Evolutionary conservation across 2,329 filamentous ascomycete species (phyloP).

Genomic region (Capronia coronata): DNA sequence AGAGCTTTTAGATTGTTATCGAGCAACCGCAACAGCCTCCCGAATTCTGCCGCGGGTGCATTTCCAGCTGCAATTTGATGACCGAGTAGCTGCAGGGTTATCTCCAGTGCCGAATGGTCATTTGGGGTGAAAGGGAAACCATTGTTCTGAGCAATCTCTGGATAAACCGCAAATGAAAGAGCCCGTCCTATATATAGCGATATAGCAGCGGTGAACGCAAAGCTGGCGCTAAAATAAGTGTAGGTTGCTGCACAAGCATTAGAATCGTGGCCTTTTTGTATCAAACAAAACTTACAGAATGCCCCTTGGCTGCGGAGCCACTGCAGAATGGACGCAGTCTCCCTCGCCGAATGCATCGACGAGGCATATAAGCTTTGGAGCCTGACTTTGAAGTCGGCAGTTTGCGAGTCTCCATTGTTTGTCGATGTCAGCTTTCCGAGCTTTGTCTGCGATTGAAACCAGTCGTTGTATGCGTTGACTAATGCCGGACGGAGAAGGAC

Average conservation of each 20-base stretch:
- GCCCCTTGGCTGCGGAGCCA: conserved; percentile 14
- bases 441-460: conserved; percentile 8
- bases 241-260: conserved; percentile 5
- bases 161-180: background rate
- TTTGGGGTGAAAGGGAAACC: background rate
- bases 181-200: conserved; percentile 8
- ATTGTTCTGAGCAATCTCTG: background rate
- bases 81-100: background rate
- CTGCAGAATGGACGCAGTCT: conserved; percentile 9
- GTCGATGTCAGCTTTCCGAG: background rate
- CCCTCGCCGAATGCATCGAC: conserved; percentile 11
- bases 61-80: background rate
- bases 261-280: background rate
- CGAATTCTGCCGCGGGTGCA: background rate
- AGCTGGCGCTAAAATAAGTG: conserved; percentile 18
- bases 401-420: background rate
- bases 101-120: background rate
- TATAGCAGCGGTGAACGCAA: conserved; percentile 15
- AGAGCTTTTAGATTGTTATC: background rate
- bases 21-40: background rate
- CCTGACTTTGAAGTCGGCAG: background rate
- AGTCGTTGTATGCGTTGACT: conserved; percentile 15
- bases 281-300: conserved; percentile 13
- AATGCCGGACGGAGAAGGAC: conserved; percentile 15
- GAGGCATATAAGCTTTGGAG: conserved; percentile 6